phyloP scores from a whole-genome alignment of 768 basidiomycete genomes.

The Termitomyces sp. region DNA sequence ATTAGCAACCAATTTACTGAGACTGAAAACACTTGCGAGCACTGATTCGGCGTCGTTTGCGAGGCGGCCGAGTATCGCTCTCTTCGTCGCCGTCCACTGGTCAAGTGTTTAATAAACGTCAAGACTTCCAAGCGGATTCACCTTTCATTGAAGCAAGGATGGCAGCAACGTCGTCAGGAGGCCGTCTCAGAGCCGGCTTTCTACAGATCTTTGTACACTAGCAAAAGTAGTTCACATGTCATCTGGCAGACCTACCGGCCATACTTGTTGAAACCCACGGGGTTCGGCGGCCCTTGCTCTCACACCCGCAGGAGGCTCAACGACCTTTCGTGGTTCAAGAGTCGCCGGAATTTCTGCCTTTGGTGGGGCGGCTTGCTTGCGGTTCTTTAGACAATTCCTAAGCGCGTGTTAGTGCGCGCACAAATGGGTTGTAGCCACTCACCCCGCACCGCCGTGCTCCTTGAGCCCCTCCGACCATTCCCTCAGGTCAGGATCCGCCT shows the following conservation, averaged over 20 bases:
- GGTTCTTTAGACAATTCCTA: constrained; percentile 42
- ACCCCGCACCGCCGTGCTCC: constrained; percentile 58
- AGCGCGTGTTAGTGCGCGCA: not conserved
- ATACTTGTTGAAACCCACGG: not conserved
- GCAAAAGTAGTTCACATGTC: not conserved
- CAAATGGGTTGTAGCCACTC: constrained; percentile 19
- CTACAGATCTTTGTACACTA: constrained; percentile 4
- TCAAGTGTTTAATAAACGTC: not conserved
- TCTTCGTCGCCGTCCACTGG: constrained; percentile 5
- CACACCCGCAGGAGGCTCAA: not conserved
- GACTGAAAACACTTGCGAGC: constrained; percentile 2
- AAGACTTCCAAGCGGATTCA: not conserved
- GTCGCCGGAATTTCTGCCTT: not conserved
- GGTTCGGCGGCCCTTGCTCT: not conserved
- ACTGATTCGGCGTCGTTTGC: constrained; percentile 9
- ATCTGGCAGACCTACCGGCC: constrained; percentile 1
- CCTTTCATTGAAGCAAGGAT: constrained; percentile 14
- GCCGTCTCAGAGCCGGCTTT: constrained; percentile 1
- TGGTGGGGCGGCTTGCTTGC: constrained; percentile 27
- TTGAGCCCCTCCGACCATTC: constrained; percentile 55
- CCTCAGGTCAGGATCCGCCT: constrained; percentile 32
- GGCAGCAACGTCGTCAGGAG: constrained; percentile 7
- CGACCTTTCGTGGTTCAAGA: not conserved
- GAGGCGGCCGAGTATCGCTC: not conserved
- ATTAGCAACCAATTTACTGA: not conserved